Percentiles rank a stretch among this genome's conserved stretches.
phyloP scores from a whole-genome alignment of 2,329 filamentous ascomycete genomes.

The Hypoxylon sp. region DNA sequence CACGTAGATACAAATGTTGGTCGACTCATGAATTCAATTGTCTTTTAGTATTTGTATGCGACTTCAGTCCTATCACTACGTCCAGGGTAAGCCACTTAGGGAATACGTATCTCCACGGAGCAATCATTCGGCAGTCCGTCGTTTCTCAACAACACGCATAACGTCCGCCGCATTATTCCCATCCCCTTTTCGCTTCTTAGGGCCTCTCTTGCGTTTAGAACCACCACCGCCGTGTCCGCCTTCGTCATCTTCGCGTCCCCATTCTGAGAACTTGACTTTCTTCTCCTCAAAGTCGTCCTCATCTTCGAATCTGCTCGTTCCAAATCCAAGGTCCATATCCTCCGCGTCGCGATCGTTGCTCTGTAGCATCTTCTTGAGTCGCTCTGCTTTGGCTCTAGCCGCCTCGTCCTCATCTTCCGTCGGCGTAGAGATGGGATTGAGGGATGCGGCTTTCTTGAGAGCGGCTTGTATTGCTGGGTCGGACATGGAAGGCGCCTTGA shows the following conservation, averaged over 20 bases:
- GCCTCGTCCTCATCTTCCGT: slow-evolving; percentile 52
- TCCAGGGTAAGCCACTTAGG: no score
- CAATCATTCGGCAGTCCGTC: slow-evolving; percentile 50
- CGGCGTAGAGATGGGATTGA: slow-evolving; percentile 58
- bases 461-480: slow-evolving; percentile 85
- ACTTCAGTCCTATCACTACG: not conserved
- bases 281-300: slow-evolving; percentile 79
- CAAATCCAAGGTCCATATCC: slow-evolving; percentile 95
- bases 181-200: slow-evolving; percentile 80
- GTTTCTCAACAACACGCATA: slow-evolving; percentile 75
- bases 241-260: slow-evolving; percentile 63
- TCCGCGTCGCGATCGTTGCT: slow-evolving; percentile 81
- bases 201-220: slow-evolving; percentile 71
- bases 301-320: slow-evolving; percentile 84
- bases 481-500: slow-evolving; percentile 64
- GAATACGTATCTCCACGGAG: not conserved
- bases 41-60: not conserved
- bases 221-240: slow-evolving; percentile 56
- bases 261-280: slow-evolving; percentile 73
- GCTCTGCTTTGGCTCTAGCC: slow-evolving; percentile 67
- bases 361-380: slow-evolving; percentile 77
- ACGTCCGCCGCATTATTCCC: slow-evolving; percentile 82
- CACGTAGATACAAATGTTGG: not conserved
- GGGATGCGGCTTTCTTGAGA: slow-evolving; percentile 80
- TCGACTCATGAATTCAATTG: not conserved